Percentiles rank a stretch among this genome's conserved stretches.
phyloP scores from a whole-genome alignment of 2,329 filamentous ascomycete genomes.

The Aspergillus arachidicola region DNA sequence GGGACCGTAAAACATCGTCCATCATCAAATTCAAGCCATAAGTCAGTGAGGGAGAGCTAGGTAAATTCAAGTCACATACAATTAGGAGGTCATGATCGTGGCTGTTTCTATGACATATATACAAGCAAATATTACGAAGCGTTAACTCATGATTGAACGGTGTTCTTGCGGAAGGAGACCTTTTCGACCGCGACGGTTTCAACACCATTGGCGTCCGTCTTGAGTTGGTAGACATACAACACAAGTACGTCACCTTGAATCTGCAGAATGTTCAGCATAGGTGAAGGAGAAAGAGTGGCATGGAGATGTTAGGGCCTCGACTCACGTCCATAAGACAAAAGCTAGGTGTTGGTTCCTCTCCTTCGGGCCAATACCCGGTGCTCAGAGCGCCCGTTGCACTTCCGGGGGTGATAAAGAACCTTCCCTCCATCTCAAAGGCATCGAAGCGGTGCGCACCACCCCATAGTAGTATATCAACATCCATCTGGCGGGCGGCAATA shows the following conservation, averaged over 20 bases:
- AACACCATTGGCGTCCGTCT: conserved; percentile 73
- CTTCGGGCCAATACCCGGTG: conserved; percentile 60
- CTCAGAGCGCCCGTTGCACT: conserved; percentile 69
- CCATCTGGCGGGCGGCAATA: conserved; percentile 71
- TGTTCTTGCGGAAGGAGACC: conserved; percentile 80
- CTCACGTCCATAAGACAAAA: conserved; percentile 98
- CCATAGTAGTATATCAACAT: conserved; percentile 70
- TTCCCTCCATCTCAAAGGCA: conserved; percentile 71
- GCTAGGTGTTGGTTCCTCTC: conserved; percentile 77
- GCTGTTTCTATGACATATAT: conserved; percentile 32
- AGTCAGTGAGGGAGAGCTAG: not conserved
- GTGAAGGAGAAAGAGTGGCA: not conserved
- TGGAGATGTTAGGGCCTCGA: conserved; percentile 29
- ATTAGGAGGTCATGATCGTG: conserved; percentile 22
- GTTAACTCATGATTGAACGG: conserved; percentile 57
- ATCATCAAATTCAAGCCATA: not conserved
- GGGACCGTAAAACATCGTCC: not conserved
- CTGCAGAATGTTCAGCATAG: conserved; percentile 48
- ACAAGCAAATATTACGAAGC: conserved; percentile 26
- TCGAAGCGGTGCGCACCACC: conserved; percentile 71
- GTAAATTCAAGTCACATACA: conserved; percentile 2
- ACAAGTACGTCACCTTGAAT: conserved; percentile 95
- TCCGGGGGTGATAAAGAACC: conserved; percentile 72
- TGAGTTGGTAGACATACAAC: conserved; percentile 88
- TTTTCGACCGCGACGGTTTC: conserved; percentile 84